Percentiles rank a stretch among this genome's conserved stretches.
phyloP scores from a whole-genome alignment of 2,329 filamentous ascomycete species.

The Dothideomycetes sp. region DNA sequence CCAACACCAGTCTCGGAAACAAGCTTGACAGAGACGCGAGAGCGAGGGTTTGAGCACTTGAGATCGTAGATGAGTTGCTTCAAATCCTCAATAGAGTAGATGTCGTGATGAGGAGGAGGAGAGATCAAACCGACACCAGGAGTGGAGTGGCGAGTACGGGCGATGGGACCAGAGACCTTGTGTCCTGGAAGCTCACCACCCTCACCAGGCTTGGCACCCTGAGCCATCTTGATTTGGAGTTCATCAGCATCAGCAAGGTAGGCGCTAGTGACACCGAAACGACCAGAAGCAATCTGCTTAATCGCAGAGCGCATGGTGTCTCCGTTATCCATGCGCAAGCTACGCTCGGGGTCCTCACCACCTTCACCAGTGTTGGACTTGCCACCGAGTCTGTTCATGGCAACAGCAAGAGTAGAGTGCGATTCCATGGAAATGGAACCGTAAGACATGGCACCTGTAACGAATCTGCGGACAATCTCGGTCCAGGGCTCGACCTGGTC shows the following conservation, averaged over 20 bases:
- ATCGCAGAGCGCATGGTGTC: slow-evolving; percentile 97
- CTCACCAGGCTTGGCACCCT: slow-evolving; percentile 95
- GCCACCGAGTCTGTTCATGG: slow-evolving; percentile 92
- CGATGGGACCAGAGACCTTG: slow-evolving; percentile 92
- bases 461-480: slow-evolving; percentile 91
- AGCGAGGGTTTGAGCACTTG: slow-evolving; percentile 89
- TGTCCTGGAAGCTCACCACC: slow-evolving; percentile 94
- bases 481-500: slow-evolving; percentile 98
- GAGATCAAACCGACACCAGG: slow-evolving; percentile 94
- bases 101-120: slow-evolving; percentile 92
- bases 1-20: slow-evolving; percentile 96
- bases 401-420: slow-evolving; percentile 87
- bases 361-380: slow-evolving; percentile 98
- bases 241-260: slow-evolving; percentile 94
- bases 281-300: slow-evolving; percentile 92
- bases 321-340: slow-evolving; percentile 75
- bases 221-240: slow-evolving; percentile 98
- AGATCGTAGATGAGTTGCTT: slow-evolving; percentile 97
- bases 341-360: slow-evolving; percentile 90
- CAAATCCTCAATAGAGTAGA: slow-evolving; percentile 95
- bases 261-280: slow-evolving; percentile 91
- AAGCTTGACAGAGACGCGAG: slow-evolving; percentile 91
- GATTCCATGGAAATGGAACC: slow-evolving; percentile 98
- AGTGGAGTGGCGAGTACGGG: slow-evolving; percentile 88
- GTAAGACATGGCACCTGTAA: slow-evolving; percentile 97